These are phyloP conservation scores for Globisporangium parvum DNA, from an alignment of 352 stramenopile species.

Conservation along the genomic window DNA sequence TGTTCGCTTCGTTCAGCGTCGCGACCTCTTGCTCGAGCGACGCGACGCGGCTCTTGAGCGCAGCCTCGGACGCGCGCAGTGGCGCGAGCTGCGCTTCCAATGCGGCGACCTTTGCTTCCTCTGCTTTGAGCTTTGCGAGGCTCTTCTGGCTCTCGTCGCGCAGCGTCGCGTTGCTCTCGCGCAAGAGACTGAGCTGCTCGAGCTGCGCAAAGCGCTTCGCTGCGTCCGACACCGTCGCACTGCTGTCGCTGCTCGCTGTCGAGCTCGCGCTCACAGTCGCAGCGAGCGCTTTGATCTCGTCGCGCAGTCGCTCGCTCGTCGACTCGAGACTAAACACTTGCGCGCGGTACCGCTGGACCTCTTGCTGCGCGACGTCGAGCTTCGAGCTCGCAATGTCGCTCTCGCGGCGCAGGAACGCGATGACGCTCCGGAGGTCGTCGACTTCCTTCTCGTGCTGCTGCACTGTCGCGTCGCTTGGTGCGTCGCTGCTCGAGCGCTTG, in stretches of 20 bases:
- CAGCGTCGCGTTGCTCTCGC: conserved; percentile 75
- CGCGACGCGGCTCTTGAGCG: conserved; percentile 46
- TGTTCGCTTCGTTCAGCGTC: conserved; percentile 55
- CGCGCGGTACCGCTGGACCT: conserved; percentile 48
- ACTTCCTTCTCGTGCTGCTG: conserved; percentile 48
- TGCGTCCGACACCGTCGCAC: conserved; percentile 13
- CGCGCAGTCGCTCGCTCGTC: conserved; percentile 48
- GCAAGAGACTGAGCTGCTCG: conserved; percentile 67
- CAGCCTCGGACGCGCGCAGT: conserved; percentile 32
- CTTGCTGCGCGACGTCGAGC: conserved; percentile 59
- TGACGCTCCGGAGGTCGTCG: conserved; percentile 65
- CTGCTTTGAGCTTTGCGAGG: conserved; percentile 39
- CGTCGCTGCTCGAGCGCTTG: background rate
- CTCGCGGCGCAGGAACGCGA: conserved; percentile 64
- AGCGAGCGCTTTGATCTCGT: conserved; percentile 41
- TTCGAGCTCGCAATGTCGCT: conserved; percentile 66
- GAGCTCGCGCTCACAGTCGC: conserved; percentile 11
- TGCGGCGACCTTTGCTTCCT: conserved; percentile 38
- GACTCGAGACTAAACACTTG: conserved; percentile 55
- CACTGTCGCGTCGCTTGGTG: background rate
- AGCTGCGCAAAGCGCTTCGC: conserved; percentile 58
- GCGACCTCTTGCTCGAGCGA: conserved; percentile 58
- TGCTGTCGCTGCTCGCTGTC: background rate
- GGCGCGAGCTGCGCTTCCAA: conserved; percentile 51
- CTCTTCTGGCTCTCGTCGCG: conserved; percentile 67